Evolutionary conservation across 1,139 yeast species (phyloP), one percentile per base, ranked within the genome.

Genomic region (Hemisphaericaspora xylofermentans): DNA sequence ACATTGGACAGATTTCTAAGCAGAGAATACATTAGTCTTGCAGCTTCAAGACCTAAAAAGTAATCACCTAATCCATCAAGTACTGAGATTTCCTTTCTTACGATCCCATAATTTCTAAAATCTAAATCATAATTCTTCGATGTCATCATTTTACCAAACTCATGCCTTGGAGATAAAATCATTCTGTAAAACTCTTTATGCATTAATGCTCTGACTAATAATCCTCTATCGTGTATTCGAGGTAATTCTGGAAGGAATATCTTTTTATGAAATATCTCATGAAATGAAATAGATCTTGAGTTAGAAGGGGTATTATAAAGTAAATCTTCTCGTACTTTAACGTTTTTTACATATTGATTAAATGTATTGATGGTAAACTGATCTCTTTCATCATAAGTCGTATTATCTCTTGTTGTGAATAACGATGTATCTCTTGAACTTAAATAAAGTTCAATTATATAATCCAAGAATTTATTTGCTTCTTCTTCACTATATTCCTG

Each of bases 21-120:
- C 15, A 68, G 58, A 32, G 54, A 57, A 47, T 65, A 71, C 39
- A 71, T 56, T 36, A 70, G 50, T 40, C 61, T 62, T 2, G 74
- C 63, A 1, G 73, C 61, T 44, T 67, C 74, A 19, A 64, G 58
- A 7, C 74, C 70, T 37, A 71, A 56, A 41, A 61, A 68, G 44
- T 67, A 68, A 50, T 71, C 76, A 0, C 76, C 76, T 40, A 71
- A 59, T 0, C 76, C 76, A 47, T 71, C 76, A 41, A 67, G 60
- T 40, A 69, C 66, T n/a, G 73, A 68, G 31, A 70, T 57, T 42
- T 69, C 74, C 43, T 65, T 59, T 34, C 70, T 53, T 25, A 66
- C 51, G 4, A 64, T 51, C 12, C 51, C 52, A 39, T 57, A 55
- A n/a, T 59, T 54, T 4, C 51, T 53, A 27, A 38, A 43, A 29